These are phyloP conservation scores for Aspergillus sparsus DNA, from an alignment of 495 filamentous ascomycete genomes.

Conservation along the genomic window DNA sequence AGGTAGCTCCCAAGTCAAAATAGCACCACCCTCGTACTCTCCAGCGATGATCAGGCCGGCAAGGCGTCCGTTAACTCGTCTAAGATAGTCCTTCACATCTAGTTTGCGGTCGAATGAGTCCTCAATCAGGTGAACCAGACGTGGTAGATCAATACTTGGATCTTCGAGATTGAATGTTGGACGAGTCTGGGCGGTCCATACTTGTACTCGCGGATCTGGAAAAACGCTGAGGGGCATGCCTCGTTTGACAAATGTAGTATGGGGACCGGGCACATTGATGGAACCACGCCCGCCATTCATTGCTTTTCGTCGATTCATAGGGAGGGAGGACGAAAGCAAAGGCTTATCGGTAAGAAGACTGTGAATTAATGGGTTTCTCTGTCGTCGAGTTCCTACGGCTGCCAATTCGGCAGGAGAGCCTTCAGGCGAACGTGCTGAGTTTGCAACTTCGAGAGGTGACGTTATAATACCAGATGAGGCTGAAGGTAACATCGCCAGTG, in stretches of 20 bases:
- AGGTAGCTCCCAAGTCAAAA: conserved; percentile 92
- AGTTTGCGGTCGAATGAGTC: conserved; percentile 89
- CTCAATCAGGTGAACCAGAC: conserved; percentile 84
- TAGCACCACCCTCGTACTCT: conserved; percentile 93
- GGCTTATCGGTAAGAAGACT: conserved; percentile 96
- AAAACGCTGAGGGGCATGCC: conserved; percentile 87
- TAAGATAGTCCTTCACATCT: conserved; percentile 78
- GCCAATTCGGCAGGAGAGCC: conserved; percentile 48
- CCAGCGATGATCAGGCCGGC: conserved; percentile 94
- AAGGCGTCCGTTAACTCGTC: conserved; percentile 71
- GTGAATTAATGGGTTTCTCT: conserved; percentile 91
- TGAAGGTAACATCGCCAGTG: conserved; percentile 76
- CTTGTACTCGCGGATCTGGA: conserved; percentile 61
- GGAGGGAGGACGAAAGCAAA: conserved; percentile 84
- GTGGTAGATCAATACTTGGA: conserved; percentile 76
- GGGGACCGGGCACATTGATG: conserved; percentile 38
- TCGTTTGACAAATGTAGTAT: conserved; percentile 82
- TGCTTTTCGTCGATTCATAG: conserved; percentile 57
- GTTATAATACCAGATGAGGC: conserved; percentile 86
- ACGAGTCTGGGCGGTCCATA: conserved; percentile 66
- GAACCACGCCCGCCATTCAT: conserved; percentile 25
- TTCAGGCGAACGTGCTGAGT: conserved; percentile 51
- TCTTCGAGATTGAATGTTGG: conserved; percentile 67
- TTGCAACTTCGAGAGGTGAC: conserved; percentile 79
- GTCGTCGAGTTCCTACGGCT: conserved; percentile 70